Evolutionary conservation across 2,329 filamentous ascomycete species (phyloP).

Genomic region (Hypoxylon sp.): DNA sequence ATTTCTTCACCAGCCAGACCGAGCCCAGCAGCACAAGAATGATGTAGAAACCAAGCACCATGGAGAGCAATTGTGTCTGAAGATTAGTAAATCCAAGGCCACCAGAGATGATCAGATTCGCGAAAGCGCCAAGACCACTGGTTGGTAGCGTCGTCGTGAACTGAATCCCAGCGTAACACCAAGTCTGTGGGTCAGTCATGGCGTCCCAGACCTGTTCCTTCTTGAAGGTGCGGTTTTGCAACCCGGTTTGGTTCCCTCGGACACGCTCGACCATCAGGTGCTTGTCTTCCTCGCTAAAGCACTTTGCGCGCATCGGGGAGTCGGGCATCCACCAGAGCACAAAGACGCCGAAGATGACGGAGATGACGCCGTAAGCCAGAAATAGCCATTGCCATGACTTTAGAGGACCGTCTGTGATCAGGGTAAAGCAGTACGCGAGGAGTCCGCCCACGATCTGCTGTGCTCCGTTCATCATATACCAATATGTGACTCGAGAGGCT

Average conservation of each 20-base stretch:
- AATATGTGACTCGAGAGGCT: conserved; percentile 71
- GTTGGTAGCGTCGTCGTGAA: conserved; percentile 79
- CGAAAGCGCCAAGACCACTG: conserved; percentile 75
- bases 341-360: conserved; percentile 70
- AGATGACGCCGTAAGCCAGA: conserved; percentile 69
- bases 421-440: conserved; percentile 69
- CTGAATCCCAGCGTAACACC: conserved; percentile 70
- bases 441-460: conserved; percentile 78
- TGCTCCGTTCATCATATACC: conserved; percentile 81
- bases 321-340: conserved; percentile 72
- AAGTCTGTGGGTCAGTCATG: conserved; percentile 71
- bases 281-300: conserved; percentile 72
- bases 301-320: conserved; percentile 75
- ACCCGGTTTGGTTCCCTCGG: conserved; percentile 66
- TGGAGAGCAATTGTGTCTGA: conserved; percentile 76
- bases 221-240: conserved; percentile 63
- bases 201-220: conserved; percentile 59
- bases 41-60: conserved; percentile 79
- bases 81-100: conserved; percentile 71
- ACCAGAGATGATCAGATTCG: conserved; percentile 74
- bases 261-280: conserved; percentile 68
- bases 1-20: conserved; percentile 73
- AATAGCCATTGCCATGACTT: conserved; percentile 76
- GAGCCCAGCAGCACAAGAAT: conserved; percentile 73
- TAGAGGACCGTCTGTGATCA: conserved; percentile 61